Percentiles rank a stretch among this genome's conserved stretches.
Conservation (phyloP, 352 stramenopile genomes). For the Phytophthora uliginosa region DNA sequence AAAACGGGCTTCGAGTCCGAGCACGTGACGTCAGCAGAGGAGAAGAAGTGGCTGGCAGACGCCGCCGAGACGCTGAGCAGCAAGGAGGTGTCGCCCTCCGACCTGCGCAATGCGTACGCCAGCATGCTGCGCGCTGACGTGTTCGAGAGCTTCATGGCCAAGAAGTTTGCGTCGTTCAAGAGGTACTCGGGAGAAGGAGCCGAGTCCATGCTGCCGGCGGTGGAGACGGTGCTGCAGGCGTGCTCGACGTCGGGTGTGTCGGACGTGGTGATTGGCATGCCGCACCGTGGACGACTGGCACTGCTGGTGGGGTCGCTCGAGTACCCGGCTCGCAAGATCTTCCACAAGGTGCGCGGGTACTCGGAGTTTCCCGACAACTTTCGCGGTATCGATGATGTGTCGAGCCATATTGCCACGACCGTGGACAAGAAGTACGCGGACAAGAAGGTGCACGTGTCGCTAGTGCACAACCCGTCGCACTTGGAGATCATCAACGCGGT, state of each 20-base stretch:
- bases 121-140: slow-evolving; percentile 83
- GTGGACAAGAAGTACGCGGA: slow-evolving; percentile 74
- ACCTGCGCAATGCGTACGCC: slow-evolving; percentile 83
- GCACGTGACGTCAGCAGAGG: slow-evolving; percentile 64
- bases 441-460: slow-evolving; percentile 80
- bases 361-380: slow-evolving; percentile 75
- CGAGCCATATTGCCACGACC: slow-evolving; percentile 86
- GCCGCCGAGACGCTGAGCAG: slow-evolving; percentile 56
- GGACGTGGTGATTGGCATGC: slow-evolving; percentile 91
- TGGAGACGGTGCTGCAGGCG: slow-evolving; percentile 76
- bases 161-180: slow-evolving; percentile 91
- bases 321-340: slow-evolving; percentile 86
- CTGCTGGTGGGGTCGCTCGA: slow-evolving; percentile 81
- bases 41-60: slow-evolving; percentile 79
- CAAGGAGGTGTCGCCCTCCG: slow-evolving; percentile 62
- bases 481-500: slow-evolving; percentile 92
- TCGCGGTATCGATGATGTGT: slow-evolving; percentile 85
- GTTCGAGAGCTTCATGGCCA: slow-evolving; percentile 90
- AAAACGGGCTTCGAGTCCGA: slow-evolving; percentile 89
- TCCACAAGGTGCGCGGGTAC: slow-evolving; percentile 84
- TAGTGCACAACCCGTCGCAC: slow-evolving; percentile 90
- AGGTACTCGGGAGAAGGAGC: slow-evolving; percentile 89
- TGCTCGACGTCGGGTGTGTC: slow-evolving; percentile 58
- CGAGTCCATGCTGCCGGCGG: slow-evolving; percentile 82
- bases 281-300: slow-evolving; percentile 83